These are phyloP conservation scores for Aurantiochytrium sp. DNA, from an alignment of 108 stramenopile genomes.

Conservation along the genomic window DNA sequence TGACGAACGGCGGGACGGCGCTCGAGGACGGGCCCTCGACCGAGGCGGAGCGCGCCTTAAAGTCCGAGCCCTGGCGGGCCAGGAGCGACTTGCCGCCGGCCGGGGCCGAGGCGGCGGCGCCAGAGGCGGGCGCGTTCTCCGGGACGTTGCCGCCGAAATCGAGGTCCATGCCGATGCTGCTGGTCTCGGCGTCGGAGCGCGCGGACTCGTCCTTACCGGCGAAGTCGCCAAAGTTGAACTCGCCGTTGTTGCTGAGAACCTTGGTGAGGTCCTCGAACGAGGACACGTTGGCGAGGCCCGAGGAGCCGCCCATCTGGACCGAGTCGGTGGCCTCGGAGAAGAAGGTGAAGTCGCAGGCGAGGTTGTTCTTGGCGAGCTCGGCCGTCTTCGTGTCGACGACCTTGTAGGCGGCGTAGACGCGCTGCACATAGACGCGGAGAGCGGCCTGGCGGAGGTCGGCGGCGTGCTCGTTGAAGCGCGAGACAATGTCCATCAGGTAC, in stretches of 20 bases:
- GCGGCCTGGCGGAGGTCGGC: neutral
- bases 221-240: neutral
- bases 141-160: neutral
- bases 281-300: neutral
- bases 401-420: slow-evolving; percentile 25
- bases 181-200: neutral
- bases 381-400: slow-evolving; percentile 8
- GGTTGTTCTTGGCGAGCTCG: neutral
- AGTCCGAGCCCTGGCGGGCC: neutral
- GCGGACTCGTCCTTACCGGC: neutral
- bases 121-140: neutral
- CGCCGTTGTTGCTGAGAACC: neutral
- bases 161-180: slow-evolving; percentile 28
- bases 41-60: neutral
- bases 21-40: neutral
- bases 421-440: neutral
- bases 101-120: neutral
- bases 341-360: slow-evolving; percentile 4
- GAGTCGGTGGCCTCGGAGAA: slow-evolving; percentile 27
- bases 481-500: slow-evolving; percentile 28
- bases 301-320: neutral
- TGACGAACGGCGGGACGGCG: neutral
- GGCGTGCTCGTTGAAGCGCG: neutral
- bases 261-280: slow-evolving; percentile 10
- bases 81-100: neutral